Conservation (phyloP, 305 asterid genomes). For the Fraxinus greggii region DNA sequence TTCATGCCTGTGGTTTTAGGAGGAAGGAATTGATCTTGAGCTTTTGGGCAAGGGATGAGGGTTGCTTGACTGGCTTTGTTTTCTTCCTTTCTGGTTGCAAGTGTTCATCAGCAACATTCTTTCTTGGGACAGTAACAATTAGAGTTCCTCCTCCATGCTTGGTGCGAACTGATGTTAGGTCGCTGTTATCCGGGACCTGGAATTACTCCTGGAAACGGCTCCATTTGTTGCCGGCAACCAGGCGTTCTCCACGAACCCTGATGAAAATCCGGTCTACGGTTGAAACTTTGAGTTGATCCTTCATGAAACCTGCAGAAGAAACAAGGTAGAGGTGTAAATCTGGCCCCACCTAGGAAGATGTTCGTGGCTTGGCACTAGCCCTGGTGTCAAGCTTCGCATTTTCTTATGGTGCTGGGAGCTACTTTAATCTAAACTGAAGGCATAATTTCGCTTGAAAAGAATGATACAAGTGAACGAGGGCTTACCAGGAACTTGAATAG, state of each 20-base stretch:
- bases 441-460: neutral
- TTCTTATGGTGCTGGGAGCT: neutral
- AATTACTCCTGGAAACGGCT: slow-evolving; percentile 68
- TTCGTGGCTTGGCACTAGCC: neutral
- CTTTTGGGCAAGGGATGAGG: slow-evolving; percentile 17
- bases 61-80: neutral
- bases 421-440: neutral
- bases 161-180: slow-evolving; percentile 51
- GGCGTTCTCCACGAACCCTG: slow-evolving; percentile 63
- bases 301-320: slow-evolving; percentile 47
- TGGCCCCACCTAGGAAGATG: neutral
- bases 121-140: slow-evolving; percentile 50
- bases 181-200: slow-evolving; percentile 53
- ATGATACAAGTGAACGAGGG: neutral
- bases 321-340: neutral
- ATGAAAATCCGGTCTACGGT: slow-evolving; percentile 46
- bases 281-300: slow-evolving; percentile 59
- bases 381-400: neutral
- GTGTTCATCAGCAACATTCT: slow-evolving; percentile 4
- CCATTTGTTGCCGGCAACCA: slow-evolving; percentile 72
- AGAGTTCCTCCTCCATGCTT: slow-evolving; percentile 61
- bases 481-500: slow-evolving; percentile 67
- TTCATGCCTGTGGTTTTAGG: neutral
- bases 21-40: neutral
- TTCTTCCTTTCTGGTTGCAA: neutral